Evolutionary conservation across 2,329 filamentous ascomycete species (phyloP).

Genomic region (Fonsecaea multimorphosa): DNA sequence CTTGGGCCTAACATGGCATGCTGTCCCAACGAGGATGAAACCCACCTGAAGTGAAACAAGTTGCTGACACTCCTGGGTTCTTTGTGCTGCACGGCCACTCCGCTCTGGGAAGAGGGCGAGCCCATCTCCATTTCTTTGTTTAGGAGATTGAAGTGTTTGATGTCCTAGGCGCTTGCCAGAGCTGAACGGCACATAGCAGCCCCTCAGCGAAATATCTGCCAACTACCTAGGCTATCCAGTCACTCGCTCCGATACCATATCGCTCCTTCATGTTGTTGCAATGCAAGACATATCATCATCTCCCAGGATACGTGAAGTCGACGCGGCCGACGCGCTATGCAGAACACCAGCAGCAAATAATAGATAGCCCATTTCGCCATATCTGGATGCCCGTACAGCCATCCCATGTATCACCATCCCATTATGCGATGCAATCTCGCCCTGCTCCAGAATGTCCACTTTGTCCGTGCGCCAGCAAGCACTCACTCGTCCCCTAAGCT

Average conservation of each 20-base stretch:
- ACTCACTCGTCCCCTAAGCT: slow-evolving; percentile 73
- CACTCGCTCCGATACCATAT: background rate
- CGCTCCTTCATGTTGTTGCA: background rate
- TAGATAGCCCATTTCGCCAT: background rate
- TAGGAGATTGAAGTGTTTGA: background rate
- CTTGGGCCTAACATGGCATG: background rate
- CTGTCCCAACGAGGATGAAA: background rate
- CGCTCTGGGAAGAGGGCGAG: background rate
- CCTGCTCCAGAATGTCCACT: background rate
- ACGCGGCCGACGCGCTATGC: background rate
- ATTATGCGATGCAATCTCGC: background rate
- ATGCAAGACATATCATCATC: background rate
- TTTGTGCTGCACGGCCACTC: background rate
- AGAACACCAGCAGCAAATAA: slow-evolving; percentile 2
- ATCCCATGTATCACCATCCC: background rate
- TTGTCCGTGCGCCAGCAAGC: background rate
- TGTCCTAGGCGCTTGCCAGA: background rate
- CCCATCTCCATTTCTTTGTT: background rate
- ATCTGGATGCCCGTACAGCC: background rate
- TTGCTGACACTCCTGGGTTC: background rate
- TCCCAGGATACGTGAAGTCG: background rate
- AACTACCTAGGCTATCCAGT: background rate
- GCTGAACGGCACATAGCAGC: background rate
- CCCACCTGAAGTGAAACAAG: slow-evolving; percentile 1
- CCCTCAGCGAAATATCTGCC: background rate